Evolutionary conservation across 2,329 filamentous ascomycete species (phyloP), one percentile per base, ranked within the genome.

Genomic region (Trichophaea hybrida): DNA sequence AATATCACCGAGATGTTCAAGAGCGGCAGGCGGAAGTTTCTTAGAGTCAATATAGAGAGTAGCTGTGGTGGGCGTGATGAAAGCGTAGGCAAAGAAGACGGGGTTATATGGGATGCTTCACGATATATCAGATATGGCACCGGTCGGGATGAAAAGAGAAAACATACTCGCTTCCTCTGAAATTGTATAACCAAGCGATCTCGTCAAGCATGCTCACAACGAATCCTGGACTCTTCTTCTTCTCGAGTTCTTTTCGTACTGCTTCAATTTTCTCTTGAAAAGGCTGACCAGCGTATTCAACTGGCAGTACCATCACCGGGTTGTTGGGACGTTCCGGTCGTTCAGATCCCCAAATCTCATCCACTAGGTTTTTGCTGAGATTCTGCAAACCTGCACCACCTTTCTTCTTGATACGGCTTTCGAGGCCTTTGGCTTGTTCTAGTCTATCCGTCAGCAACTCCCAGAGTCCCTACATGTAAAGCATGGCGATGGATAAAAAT

Each of bases 151-250:
- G 53, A 53, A 57, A 49, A 13, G 48, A n/a, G 31, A 32, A 12
- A 32, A 44, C 77, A 64, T 73, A 80, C 78, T 97, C 93, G 71
- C 80, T 93, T 68, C 93, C 93, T 67, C 93, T 83, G 53, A 98
- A 75, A 73, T 98, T 98, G 76, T 96, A 96, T n/a, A 98, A 78
- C 93, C 93, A 98, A 8, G 93, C 93, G 68, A 96, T 82, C 73
- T 98, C 93, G 69, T 98, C 93, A 48, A 98, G 80, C 83, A 94
- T 90, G 5, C 90, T 96, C 50, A 97, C 81, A 53, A 97, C 82
- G 67, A 97, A 88, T 1, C 88, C 91, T 15, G 84, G 80, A 5
- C 83, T 85, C 70, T 93, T 93, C 74, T 87, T 94, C 77, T 93
- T 95, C 62, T 87, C 83, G 13, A 98, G 75, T 67, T 96, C 90